Conservation (phyloP, 805 yeast species). For the Saccharomycopsis olivae region DNA sequence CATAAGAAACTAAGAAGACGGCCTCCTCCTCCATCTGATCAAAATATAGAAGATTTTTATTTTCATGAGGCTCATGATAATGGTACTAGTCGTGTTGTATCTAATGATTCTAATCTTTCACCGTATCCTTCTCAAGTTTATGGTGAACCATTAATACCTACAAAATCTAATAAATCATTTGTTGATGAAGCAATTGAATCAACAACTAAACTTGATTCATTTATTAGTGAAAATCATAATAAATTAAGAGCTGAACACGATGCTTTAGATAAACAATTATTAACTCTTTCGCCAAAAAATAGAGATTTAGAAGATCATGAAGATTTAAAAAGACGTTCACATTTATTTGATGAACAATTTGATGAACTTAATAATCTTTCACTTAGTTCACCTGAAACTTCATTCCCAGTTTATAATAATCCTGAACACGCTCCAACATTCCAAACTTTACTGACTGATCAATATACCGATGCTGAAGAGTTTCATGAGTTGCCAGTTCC, state of each 20-base stretch:
- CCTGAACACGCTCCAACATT: neutral
- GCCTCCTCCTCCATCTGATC: constrained; percentile 1
- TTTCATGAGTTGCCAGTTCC: neutral
- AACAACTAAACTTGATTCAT: constrained; percentile 3
- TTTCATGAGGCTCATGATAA: neutral
- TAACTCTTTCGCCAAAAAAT: constrained; percentile 12
- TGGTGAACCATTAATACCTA: neutral
- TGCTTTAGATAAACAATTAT: constrained; percentile 9
- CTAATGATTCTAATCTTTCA: neutral
- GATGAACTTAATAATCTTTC: neutral
- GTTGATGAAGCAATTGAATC: constrained; percentile 3
- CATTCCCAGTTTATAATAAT: too few relatives aligned
- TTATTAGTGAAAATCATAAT: constrained; percentile 8
- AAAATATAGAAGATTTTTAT: constrained; percentile 12
- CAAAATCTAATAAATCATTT: neutral
- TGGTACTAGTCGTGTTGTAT: too few relatives aligned
- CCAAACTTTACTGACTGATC: neutral
- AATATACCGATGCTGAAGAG: neutral
- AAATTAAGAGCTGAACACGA: constrained; percentile 9
- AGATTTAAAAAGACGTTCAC: constrained; percentile 4
- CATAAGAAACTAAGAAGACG: neutral
- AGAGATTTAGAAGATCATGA: constrained; percentile 9
- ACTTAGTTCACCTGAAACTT: neutral
- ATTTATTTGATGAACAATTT: neutral
- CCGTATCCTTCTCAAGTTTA: neutral